Conservation (phyloP, 225 moss, liverwort and hornwort genomes). For the Asterella californica region DNA sequence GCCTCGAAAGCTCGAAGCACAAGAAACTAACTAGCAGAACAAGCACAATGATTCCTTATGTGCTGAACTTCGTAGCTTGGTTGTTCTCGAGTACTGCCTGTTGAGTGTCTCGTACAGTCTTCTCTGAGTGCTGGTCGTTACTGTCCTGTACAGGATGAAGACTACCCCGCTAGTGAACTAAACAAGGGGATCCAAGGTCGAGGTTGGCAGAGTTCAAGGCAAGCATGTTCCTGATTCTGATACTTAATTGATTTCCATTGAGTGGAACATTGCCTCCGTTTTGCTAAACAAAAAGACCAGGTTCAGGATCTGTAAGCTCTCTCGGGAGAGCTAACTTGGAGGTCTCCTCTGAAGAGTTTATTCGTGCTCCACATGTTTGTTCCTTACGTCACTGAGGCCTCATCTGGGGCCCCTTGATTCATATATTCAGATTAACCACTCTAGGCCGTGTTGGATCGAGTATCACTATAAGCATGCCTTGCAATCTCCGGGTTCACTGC, state of each 20-base stretch:
- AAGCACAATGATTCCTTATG: background rate
- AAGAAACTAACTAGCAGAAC: background rate
- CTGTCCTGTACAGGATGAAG: constrained; percentile 53
- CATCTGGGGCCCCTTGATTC: background rate
- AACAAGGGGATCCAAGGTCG: constrained; percentile 67
- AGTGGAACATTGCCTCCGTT: too few relatives aligned
- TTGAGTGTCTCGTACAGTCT: background rate
- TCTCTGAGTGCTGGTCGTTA: background rate
- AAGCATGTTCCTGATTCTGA: constrained; percentile 9
- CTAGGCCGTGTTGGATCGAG: background rate
- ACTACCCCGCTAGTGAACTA: constrained; percentile 58
- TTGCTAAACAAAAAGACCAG: too few relatives aligned
- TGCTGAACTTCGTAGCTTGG: background rate
- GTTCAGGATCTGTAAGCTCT: background rate
- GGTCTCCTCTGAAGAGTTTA: background rate
- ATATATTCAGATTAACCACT: background rate
- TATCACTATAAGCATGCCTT: background rate
- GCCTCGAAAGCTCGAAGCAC: too few relatives aligned
- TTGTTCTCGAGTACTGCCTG: background rate
- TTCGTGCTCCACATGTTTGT: background rate
- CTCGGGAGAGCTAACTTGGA: background rate
- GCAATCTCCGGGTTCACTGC: too few relatives aligned
- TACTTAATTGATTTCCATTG: background rate
- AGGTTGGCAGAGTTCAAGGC: constrained; percentile 98
- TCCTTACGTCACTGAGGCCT: background rate